These are phyloP conservation scores for Byssothecium circinans DNA, from an alignment of 2,329 filamentous ascomycete species.

Conservation along the genomic window DNA sequence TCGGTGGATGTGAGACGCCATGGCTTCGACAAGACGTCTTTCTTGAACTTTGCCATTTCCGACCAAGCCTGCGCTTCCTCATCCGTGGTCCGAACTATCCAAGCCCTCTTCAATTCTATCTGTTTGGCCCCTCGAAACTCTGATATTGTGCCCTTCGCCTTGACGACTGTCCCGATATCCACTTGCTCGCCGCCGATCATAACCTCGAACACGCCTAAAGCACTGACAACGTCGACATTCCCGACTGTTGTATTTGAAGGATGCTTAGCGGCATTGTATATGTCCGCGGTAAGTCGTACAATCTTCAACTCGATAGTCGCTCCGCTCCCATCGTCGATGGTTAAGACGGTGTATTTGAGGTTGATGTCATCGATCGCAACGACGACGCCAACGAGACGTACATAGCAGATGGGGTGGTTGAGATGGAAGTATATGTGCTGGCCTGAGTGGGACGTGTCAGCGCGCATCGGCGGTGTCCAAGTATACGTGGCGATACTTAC, in stretches of 20 bases:
- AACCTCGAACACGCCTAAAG: constrained; percentile 46
- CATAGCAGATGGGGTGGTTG: constrained; percentile 55
- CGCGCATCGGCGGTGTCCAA: neutral
- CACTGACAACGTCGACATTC: constrained; percentile 43
- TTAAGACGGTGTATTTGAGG: constrained; percentile 50
- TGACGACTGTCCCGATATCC: constrained; percentile 55
- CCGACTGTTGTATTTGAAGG: constrained; percentile 41
- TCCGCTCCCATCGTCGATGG: constrained; percentile 64
- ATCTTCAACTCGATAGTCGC: constrained; percentile 59
- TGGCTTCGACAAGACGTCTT: constrained; percentile 53
- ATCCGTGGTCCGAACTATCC: constrained; percentile 53
- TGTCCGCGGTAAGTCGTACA: constrained; percentile 39
- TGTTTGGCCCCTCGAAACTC: constrained; percentile 56
- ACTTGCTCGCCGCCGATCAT: constrained; percentile 37
- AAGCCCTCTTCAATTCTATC: constrained; percentile 57
- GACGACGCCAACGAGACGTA: constrained; percentile 50
- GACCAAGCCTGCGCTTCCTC: constrained; percentile 59
- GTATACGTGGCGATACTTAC: constrained; percentile 34
- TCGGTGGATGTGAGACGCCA: constrained; percentile 55
- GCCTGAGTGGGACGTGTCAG: constrained; percentile 38
- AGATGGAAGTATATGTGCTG: constrained; percentile 59
- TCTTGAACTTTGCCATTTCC: constrained; percentile 53
- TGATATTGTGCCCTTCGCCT: constrained; percentile 60
- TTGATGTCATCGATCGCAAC: constrained; percentile 49
- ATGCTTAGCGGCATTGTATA: constrained; percentile 25